These are phyloP conservation scores for Cystobasidiaceae sp. DNA, from an alignment of 1,284 basidiomycete genomes.

Conservation along the genomic window DNA sequence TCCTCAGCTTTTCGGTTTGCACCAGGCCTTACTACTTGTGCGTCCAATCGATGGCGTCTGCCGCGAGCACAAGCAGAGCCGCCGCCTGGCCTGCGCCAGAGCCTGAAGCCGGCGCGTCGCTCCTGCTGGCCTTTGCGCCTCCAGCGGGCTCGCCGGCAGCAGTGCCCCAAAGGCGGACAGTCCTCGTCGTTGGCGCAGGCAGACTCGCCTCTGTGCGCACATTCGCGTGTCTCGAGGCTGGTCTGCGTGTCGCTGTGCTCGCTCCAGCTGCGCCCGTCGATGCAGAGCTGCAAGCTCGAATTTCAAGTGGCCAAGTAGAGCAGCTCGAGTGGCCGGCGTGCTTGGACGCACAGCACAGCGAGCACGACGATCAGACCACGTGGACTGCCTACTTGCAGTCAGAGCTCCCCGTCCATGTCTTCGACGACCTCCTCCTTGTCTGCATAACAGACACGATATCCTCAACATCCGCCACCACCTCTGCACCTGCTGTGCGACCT, in stretches of 20 bases:
- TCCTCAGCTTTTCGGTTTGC: no score
- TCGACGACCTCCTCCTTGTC: conserved; percentile 53
- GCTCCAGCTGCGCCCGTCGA: conserved; percentile 46
- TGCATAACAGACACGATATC: conserved; percentile 65
- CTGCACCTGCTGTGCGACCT: conserved; percentile 49
- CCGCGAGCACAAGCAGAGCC: no score
- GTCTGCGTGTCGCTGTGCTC: conserved; percentile 21
- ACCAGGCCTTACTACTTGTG: no score
- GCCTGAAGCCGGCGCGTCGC: conserved; percentile 32
- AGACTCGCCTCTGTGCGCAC: conserved; percentile 42
- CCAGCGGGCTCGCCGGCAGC: neutral
- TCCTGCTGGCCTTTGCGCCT: conserved; percentile 30
- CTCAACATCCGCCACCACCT: conserved; percentile 39
- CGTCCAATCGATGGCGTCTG: neutral
- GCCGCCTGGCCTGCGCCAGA: neutral
- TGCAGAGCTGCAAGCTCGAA: conserved; percentile 48
- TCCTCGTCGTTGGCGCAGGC: conserved; percentile 40
- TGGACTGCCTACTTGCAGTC: conserved; percentile 2
- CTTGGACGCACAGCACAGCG: no score
- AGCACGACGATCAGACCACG: neutral
- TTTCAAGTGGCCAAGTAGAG: conserved; percentile 44
- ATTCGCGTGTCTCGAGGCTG: conserved; percentile 43
- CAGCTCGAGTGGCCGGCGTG: conserved; percentile 34
- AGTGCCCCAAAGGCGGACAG: conserved; percentile 8
- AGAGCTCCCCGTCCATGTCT: neutral